Conservation (phyloP, 1,139 yeast species). For the Nadsonia commutata region DNA sequence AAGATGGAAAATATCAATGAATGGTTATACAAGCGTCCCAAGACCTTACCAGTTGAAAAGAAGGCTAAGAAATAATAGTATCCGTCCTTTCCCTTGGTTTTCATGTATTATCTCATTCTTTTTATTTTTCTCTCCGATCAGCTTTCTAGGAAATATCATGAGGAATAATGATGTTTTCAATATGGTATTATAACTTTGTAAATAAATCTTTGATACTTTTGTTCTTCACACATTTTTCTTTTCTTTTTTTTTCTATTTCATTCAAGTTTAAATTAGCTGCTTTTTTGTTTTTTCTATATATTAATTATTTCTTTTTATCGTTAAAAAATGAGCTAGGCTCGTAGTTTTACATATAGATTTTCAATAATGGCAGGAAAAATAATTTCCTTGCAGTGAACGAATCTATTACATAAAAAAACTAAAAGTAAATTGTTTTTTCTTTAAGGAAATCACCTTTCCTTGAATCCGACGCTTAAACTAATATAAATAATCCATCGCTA, state of each 20-base stretch:
- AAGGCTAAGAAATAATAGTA: conserved; percentile 4
- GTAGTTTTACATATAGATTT: neutral
- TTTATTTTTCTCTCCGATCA: neutral
- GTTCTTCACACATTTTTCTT: neutral
- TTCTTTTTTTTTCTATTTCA: neutral
- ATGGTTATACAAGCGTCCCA: conserved; percentile 50
- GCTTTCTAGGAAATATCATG: neutral
- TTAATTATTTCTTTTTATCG: neutral
- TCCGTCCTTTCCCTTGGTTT: neutral
- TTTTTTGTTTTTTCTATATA: neutral
- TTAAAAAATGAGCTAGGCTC: neutral
- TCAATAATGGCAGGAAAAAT: neutral
- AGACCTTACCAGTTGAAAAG: conserved; percentile 37
- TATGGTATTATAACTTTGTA: neutral
- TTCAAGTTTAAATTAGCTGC: neutral
- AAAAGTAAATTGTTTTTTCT: neutral
- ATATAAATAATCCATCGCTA: conserved; percentile 3
- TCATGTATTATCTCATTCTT: neutral
- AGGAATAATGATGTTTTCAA: neutral
- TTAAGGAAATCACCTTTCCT: neutral
- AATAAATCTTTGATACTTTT: neutral
- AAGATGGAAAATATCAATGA: conserved; percentile 40
- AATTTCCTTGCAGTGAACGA: neutral
- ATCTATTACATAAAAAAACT: neutral
- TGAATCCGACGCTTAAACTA: conserved; percentile 4